These are phyloP conservation scores for Prunus mira DNA, from an alignment of 306 rosid species.

Conservation along the genomic window DNA sequence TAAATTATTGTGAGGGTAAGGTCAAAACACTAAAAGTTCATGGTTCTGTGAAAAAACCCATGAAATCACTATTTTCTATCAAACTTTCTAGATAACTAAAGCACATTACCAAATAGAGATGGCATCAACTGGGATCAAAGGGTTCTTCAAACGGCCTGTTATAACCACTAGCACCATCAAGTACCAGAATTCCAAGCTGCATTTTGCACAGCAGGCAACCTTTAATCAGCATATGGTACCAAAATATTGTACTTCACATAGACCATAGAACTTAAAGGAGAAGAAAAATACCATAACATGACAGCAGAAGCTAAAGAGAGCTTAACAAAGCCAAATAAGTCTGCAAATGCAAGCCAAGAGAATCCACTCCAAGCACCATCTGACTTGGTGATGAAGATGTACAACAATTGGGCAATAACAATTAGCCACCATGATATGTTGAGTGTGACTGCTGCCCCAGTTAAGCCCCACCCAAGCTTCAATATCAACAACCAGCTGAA, in stretches of 20 bases:
- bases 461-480: conserved; percentile 56
- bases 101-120: conserved; percentile 61
- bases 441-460: conserved; percentile 63
- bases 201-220: background rate
- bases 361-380: conserved; percentile 90
- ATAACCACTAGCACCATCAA: conserved; percentile 69
- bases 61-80: background rate
- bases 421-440: conserved; percentile 72
- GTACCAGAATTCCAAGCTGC: conserved; percentile 93
- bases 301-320: conserved; percentile 81
- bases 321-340: conserved; percentile 58
- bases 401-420: conserved; percentile 37
- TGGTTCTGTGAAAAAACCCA: background rate
- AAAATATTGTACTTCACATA: background rate
- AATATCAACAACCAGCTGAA: conserved; percentile 65
- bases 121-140: conserved; percentile 68
- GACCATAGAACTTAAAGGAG: background rate
- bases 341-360: conserved; percentile 62
- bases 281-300: conserved; percentile 60
- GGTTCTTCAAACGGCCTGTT: conserved; percentile 59
- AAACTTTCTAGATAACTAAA: background rate
- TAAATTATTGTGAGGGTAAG: background rate
- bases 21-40: background rate
- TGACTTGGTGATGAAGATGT: conserved; percentile 60
- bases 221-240: background rate